Conservation (phyloP, 352 stramenopile genomes). For the Phytopythium delawarense region DNA sequence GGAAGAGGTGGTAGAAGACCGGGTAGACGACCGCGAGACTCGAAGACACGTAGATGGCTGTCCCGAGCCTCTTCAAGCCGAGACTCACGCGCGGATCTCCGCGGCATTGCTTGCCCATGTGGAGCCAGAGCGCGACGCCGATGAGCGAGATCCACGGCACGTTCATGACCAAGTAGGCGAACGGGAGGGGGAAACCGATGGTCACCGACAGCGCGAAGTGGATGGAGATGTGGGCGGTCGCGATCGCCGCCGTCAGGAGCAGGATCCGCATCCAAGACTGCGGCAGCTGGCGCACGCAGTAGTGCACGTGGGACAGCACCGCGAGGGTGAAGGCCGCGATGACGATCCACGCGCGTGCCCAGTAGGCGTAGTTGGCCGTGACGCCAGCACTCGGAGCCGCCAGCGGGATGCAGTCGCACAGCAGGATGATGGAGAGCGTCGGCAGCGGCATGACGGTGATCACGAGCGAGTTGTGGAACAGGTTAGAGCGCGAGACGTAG, state of each 20-base stretch:
- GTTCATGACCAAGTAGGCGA: conserved; percentile 17
- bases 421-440: conserved; percentile 10
- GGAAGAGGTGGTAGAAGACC: conserved; percentile 19
- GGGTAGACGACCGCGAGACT: conserved; percentile 16
- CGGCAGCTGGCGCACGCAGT: not conserved
- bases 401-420: conserved; percentile 15
- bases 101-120: conserved; percentile 11
- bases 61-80: conserved; percentile 11
- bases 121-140: conserved; percentile 7
- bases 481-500: not conserved
- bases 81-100: not conserved
- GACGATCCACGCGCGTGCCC: conserved; percentile 11
- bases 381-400: conserved; percentile 9
- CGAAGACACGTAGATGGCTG: conserved; percentile 15
- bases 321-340: conserved; percentile 12
- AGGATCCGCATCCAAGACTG: conserved; percentile 1
- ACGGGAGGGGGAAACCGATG: conserved; percentile 15
- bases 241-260: conserved; percentile 8
- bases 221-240: conserved; percentile 4
- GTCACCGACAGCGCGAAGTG: conserved; percentile 13
- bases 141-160: conserved; percentile 16
- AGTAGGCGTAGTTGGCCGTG: conserved; percentile 13
- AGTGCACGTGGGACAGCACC: conserved; percentile 3
- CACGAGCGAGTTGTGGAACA: conserved; percentile 5
- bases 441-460: conserved; percentile 9